A percentile compares a stretch with the other conserved stretches of the same genome.
These are phyloP conservation scores for Xylaria sp. DNA, from an alignment of 2,329 filamentous ascomycete genomes.

Conservation along the genomic window DNA sequence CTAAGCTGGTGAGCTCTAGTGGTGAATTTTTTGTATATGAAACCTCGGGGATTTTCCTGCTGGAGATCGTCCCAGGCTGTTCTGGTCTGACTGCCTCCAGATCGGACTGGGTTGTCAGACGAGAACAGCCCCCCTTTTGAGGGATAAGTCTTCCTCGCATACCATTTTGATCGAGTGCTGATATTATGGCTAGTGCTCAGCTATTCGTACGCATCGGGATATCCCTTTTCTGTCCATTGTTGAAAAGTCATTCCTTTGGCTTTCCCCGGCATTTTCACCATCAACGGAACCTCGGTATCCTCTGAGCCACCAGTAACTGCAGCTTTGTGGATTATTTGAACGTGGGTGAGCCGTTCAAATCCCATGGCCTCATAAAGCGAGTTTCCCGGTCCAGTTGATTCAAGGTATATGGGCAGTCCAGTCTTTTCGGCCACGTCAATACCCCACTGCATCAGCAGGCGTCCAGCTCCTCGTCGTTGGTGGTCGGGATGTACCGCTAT, in stretches of 20 bases:
- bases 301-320: conserved; percentile 36
- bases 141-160: conserved; percentile 47
- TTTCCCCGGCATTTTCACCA: conserved; percentile 44
- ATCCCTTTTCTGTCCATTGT: conserved; percentile 38
- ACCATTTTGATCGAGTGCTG: conserved; percentile 28
- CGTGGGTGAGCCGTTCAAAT: conserved; percentile 40
- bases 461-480: conserved; percentile 40
- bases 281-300: conserved; percentile 40
- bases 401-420: conserved; percentile 42
- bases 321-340: conserved; percentile 41
- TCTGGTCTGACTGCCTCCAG: conserved; percentile 8
- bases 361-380: conserved; percentile 39
- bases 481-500: conserved; percentile 44
- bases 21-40: conserved; percentile 44
- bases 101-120: conserved; percentile 7
- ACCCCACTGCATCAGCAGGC: conserved; percentile 41
- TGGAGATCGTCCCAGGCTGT: conserved; percentile 42
- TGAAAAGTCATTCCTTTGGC: conserved; percentile 40
- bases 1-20: conserved; percentile 26
- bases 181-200: conserved; percentile 32
- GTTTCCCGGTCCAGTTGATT: conserved; percentile 37
- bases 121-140: conserved; percentile 44
- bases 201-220: conserved; percentile 33
- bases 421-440: conserved; percentile 41
- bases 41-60: conserved; percentile 31